phyloP scores from a whole-genome alignment of 768 basidiomycete genomes.

The Chiua virens region DNA sequence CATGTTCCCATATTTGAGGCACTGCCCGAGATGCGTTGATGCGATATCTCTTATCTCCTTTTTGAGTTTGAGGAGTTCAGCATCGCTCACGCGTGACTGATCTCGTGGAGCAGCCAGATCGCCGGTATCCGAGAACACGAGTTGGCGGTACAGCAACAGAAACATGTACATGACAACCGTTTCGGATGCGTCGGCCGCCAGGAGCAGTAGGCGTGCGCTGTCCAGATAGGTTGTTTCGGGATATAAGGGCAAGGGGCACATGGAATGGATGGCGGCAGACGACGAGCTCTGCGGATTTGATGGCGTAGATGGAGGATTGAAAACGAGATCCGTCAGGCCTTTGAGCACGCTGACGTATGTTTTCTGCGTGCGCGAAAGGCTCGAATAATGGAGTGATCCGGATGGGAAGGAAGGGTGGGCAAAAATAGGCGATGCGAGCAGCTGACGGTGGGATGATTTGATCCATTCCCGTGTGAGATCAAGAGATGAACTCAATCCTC shows the following conservation, averaged over 20 bases:
- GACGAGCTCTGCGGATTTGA: conserved; percentile 31
- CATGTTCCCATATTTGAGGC: conserved; percentile 42
- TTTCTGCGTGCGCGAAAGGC: conserved; percentile 42
- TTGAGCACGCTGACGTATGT: conserved; percentile 56
- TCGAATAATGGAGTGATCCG: conserved; percentile 42
- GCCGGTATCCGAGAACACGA: conserved; percentile 51
- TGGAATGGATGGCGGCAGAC: conserved; percentile 31
- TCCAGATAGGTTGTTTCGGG: conserved; percentile 86
- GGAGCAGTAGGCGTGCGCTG: conserved; percentile 60
- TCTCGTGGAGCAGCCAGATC: conserved; percentile 29
- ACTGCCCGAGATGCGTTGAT: conserved; percentile 59
- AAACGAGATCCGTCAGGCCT: conserved; percentile 65
- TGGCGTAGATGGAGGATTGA: conserved; percentile 49
- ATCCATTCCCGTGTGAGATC: conserved; percentile 68
- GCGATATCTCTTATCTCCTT: conserved; percentile 71
- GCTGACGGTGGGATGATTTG: conserved; percentile 48
- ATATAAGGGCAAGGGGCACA: conserved; percentile 43
- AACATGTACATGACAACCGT: conserved; percentile 77
- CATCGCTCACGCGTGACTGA: conserved; percentile 46
- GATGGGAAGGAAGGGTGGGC: conserved; percentile 45
- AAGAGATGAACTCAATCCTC: conserved; percentile 45
- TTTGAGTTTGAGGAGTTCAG: conserved; percentile 61
- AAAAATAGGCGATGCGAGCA: conserved; percentile 40
- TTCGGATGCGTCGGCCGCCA: conserved; percentile 74
- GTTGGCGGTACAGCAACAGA: conserved; percentile 76